These are phyloP conservation scores for Pulveroboletus sp. DNA, from an alignment of 768 basidiomycete genomes.

Conservation along the genomic window DNA sequence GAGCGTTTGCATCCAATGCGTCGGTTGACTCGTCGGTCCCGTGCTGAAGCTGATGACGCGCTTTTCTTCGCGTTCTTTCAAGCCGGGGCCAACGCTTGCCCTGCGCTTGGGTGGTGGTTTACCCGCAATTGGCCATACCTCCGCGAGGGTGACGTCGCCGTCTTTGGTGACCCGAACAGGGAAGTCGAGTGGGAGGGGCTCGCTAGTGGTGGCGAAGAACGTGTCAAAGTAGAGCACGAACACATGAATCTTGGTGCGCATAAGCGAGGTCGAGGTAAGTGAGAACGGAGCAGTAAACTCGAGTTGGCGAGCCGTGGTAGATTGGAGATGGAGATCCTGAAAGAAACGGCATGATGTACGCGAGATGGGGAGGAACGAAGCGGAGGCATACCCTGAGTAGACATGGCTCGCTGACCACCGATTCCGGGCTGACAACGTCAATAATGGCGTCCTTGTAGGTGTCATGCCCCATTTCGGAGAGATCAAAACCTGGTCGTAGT, in stretches of 20 bases:
- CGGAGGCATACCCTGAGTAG: conserved; percentile 55
- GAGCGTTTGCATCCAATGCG: conserved; percentile 96
- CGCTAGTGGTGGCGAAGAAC: conserved; percentile 70
- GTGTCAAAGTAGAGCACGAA: conserved; percentile 94
- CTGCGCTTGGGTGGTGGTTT: conserved; percentile 56
- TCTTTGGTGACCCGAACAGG: conserved; percentile 54
- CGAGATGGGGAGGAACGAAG: neutral
- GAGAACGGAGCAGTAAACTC: conserved; percentile 77
- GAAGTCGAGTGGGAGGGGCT: conserved; percentile 46
- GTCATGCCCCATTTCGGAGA: conserved; percentile 73
- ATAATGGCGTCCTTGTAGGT: conserved; percentile 80
- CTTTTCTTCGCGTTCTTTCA: conserved; percentile 38
- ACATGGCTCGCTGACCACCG: conserved; percentile 58
- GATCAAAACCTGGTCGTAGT: conserved; percentile 66
- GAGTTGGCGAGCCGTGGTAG: conserved; percentile 63
- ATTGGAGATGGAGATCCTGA: conserved; percentile 72
- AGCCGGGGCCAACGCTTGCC: conserved; percentile 45
- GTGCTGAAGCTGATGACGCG: conserved; percentile 78
- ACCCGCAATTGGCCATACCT: conserved; percentile 75
- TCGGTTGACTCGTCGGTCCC: conserved; percentile 78
- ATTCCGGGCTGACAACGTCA: conserved; percentile 67
- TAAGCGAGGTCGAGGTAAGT: conserved; percentile 56
- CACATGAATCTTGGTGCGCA: conserved; percentile 63
- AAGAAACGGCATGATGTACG: neutral
- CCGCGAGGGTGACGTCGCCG: conserved; percentile 59